A percentile compares a stretch with the other conserved stretches of the same genome.
phyloP scores from a whole-genome alignment of 371 early-diverging fungal species.

The Dinochytrium kinnereticum region DNA sequence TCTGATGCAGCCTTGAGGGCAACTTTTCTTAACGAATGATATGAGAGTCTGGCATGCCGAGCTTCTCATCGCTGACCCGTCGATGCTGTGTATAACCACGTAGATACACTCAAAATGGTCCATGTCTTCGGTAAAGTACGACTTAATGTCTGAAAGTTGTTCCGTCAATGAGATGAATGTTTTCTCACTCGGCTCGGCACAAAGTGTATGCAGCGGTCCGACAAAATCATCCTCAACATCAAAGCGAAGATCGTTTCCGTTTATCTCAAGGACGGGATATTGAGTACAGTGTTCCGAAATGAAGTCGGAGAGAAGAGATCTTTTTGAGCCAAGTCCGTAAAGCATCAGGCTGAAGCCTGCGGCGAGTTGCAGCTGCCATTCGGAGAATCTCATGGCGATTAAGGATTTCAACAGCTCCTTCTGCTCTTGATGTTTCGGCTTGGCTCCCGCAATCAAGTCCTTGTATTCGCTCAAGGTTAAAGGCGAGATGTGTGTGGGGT shows the following conservation, averaged over 20 bases:
- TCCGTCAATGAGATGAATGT: slow-evolving; percentile 31
- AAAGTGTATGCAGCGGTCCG: slow-evolving; percentile 51
- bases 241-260: slow-evolving; percentile 69
- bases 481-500: no score
- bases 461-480: neutral
- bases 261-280: slow-evolving; percentile 72
- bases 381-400: slow-evolving; percentile 71
- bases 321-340: slow-evolving; percentile 92
- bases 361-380: slow-evolving; percentile 85
- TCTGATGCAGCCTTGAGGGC: slow-evolving; percentile 64
- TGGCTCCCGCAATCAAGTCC: neutral
- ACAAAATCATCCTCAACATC: slow-evolving; percentile 31
- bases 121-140: slow-evolving; percentile 62
- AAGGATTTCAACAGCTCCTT: slow-evolving; percentile 55
- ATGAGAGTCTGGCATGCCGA: slow-evolving; percentile 71
- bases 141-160: slow-evolving; percentile 65
- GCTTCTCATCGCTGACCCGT: slow-evolving; percentile 80
- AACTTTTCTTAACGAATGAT: slow-evolving; percentile 63
- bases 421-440: slow-evolving; percentile 61
- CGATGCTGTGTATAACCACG: slow-evolving; percentile 89
- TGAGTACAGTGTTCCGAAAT: slow-evolving; percentile 52
- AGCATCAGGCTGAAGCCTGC: slow-evolving; percentile 83
- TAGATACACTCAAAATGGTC: slow-evolving; percentile 64
- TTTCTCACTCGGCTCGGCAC: neutral
- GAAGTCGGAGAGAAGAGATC: slow-evolving; percentile 73